Base-by-base conservation (phyloP, 257 asterid species). In the Scutellaria minor region DNA sequence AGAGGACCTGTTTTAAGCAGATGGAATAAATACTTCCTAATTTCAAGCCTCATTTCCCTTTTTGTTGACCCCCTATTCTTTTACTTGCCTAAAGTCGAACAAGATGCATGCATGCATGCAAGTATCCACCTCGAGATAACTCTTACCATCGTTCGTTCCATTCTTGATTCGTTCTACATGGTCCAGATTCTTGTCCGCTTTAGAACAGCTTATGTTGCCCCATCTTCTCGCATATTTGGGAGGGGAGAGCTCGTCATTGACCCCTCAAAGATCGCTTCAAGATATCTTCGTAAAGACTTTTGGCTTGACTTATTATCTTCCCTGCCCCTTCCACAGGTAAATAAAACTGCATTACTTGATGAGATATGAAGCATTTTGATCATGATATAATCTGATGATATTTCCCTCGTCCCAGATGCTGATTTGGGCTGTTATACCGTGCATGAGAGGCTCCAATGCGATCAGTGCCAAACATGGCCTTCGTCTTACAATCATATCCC, bases 311-410 rank as follows among this genome's bases (percentile, higher is more conserved):
- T 83, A 0, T 64, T 89, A 66, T 87, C 92, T 1, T 83, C 90
- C 20, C 84, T 89, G 13, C 96, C 96, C n/a, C 85, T 89, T 67
- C 94, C 96, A 12, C 96, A 85, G 96, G 96, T 88, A 83, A 22
- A 65, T 88, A 83, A 22, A 65, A 15, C 11, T 0, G 7, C 27
- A 5, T 5, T 7, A 10, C 44, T 59, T 59, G 20, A 52, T 31
- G 37, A 15, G 3, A 24, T 6, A 4, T 15, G 11, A 1, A 11
- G 37, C 12, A 6, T 35, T 18, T 18, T 10, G 44, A 7, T 58
- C 44, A 8, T 12, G 45, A 37, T 62, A 37, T 62, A 6, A 10
- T 31, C 50, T 72, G 72, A 72, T 72, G 18, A 44, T 14, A 5
- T 22, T 50, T n/a, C 50, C 35, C 7, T 48, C 31, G n/a, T 66